Evolutionary conservation across 2,329 filamentous ascomycete species (phyloP).

Genomic region (Emericellopsis cladophorae): DNA sequence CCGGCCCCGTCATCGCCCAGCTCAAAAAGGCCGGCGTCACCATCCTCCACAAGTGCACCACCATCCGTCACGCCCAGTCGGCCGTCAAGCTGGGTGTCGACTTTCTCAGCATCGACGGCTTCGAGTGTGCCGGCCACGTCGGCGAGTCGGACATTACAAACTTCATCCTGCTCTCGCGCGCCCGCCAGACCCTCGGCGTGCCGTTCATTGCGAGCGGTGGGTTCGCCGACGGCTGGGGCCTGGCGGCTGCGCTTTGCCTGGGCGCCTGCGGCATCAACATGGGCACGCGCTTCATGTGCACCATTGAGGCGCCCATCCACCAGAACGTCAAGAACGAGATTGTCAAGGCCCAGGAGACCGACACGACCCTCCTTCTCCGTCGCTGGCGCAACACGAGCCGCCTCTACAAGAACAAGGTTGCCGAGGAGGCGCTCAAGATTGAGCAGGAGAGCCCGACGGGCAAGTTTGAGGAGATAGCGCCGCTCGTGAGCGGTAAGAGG

Average conservation of each 20-base stretch:
- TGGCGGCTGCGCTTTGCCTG: slow-evolving; percentile 80
- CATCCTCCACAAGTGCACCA: slow-evolving; percentile 95
- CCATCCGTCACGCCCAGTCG: slow-evolving; percentile 81
- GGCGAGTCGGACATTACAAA: slow-evolving; percentile 82
- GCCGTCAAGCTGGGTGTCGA: slow-evolving; percentile 92
- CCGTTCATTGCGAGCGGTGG: slow-evolving; percentile 95
- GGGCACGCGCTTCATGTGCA: slow-evolving; percentile 97
- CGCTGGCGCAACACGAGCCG: slow-evolving; percentile 89
- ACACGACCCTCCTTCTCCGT: slow-evolving; percentile 78
- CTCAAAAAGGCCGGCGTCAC: slow-evolving; percentile 70
- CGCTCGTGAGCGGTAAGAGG: slow-evolving; percentile 78
- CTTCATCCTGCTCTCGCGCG: slow-evolving; percentile 75
- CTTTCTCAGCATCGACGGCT: slow-evolving; percentile 93
- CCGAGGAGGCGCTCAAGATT: slow-evolving; percentile 65
- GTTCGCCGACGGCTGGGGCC: slow-evolving; percentile 86
- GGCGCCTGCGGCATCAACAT: slow-evolving; percentile 96
- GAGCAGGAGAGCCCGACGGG: slow-evolving; percentile 74
- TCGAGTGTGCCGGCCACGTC: slow-evolving; percentile 89
- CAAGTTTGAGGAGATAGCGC: slow-evolving; percentile 81
- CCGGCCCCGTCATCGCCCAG: slow-evolving; percentile 79
- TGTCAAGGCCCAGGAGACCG: slow-evolving; percentile 75
- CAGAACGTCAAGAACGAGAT: slow-evolving; percentile 89
- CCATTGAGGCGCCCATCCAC: slow-evolving; percentile 85
- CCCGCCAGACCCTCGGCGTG: slow-evolving; percentile 69
- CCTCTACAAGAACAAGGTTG: slow-evolving; percentile 83